Conservation (phyloP, 306 rosid genomes). For the Lagenaria siceraria region DNA sequence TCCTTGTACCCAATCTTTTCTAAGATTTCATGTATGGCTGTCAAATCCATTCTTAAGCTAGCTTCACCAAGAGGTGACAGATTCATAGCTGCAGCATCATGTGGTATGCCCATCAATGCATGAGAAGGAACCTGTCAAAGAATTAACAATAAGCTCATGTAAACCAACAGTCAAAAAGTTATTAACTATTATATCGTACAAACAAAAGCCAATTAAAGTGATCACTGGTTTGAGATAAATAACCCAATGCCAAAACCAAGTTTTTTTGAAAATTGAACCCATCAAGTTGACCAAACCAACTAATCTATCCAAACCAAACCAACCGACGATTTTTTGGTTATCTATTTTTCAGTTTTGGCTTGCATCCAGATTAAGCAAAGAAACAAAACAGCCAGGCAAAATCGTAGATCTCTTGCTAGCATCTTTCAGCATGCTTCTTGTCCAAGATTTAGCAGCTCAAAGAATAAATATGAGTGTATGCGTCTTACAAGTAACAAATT, state of each 20-base stretch:
- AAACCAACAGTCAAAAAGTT: conserved; percentile 4
- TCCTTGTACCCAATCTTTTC: conserved; percentile 86
- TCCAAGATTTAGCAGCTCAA: background rate
- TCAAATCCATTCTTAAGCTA: conserved; percentile 70
- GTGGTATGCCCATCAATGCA: conserved; percentile 76
- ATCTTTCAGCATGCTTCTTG: too few species aligned
- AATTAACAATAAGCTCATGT: conserved; percentile 12
- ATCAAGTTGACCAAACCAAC: background rate
- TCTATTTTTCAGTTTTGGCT: background rate
- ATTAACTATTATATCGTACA: background rate
- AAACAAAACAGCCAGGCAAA: background rate
- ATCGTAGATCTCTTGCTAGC: background rate
- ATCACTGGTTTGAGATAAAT: background rate
- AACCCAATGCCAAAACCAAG: background rate
- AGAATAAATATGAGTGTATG: background rate
- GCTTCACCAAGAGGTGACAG: conserved; percentile 82
- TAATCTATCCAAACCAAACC: background rate
- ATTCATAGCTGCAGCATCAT: conserved; percentile 39
- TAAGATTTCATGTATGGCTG: conserved; percentile 76
- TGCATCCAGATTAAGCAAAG: background rate
- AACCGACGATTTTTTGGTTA: background rate
- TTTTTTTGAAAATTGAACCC: background rate
- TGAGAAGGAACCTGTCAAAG: conserved; percentile 74
- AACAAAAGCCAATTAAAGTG: background rate
- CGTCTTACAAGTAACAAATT: background rate